Conservation (phyloP, 1,139 yeast genomes). For the Suhomyces yuchorum region DNA sequence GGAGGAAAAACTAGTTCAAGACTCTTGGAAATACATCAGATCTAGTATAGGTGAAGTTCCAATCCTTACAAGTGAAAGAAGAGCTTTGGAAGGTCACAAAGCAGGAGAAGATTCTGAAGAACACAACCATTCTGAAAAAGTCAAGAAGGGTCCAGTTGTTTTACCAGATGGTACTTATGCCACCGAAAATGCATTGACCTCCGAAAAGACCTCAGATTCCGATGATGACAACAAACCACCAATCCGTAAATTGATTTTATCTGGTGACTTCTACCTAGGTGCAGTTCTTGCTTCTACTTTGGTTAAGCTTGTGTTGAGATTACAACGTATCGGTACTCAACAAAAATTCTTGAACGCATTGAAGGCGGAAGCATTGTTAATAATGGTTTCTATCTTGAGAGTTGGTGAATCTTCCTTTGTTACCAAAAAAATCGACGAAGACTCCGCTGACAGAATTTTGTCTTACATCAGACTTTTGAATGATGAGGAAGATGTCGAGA, state of each 20-base stretch:
- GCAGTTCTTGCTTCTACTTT: conserved; percentile 87
- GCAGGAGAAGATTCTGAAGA: conserved; percentile 31
- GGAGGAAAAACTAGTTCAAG: conserved; percentile 73
- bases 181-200: conserved; percentile 83
- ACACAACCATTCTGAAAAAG: conserved; percentile 24
- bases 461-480: conserved; percentile 78
- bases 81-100: conserved; percentile 36
- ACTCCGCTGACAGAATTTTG: conserved; percentile 87
- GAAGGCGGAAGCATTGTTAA: conserved; percentile 92
- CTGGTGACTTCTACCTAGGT: conserved; percentile 89
- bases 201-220: conserved; percentile 28
- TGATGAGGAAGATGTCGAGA: conserved; percentile 55
- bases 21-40: conserved; percentile 87
- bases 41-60: conserved; percentile 89
- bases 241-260: conserved; percentile 75
- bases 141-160: conserved; percentile 71
- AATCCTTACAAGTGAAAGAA: conserved; percentile 73
- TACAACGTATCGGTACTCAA: conserved; percentile 59
- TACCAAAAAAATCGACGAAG: conserved; percentile 85
- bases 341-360: conserved; percentile 70
- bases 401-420: conserved; percentile 84
- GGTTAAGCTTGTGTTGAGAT: conserved; percentile 83
- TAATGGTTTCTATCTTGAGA: conserved; percentile 87
- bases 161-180: conserved; percentile 99
- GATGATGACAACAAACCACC: conserved; percentile 60